Percentiles rank a stretch among this genome's conserved stretches.
Evolutionary conservation across 345 rosid species (phyloP).

Genomic region (Eucalyptus viminalis): DNA sequence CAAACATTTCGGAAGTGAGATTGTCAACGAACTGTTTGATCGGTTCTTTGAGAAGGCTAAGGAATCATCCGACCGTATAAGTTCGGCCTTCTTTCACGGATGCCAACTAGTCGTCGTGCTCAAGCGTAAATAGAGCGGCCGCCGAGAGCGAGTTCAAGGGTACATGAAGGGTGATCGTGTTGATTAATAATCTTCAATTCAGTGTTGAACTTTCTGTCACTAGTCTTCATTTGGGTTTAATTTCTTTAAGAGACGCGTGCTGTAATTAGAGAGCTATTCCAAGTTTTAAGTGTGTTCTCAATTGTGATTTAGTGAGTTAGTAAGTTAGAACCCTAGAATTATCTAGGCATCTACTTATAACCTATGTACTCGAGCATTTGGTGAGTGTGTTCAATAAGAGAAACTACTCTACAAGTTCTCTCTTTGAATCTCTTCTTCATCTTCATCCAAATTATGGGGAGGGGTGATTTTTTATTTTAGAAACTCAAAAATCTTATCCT

Average conservation of each 20-base stretch:
- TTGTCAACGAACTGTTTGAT: conserved; percentile 2
- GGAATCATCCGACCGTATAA: not conserved
- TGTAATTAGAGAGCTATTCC: not conserved
- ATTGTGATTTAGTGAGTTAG: not conserved
- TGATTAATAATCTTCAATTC: not conserved
- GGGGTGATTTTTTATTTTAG: not conserved
- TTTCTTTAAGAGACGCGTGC: not conserved
- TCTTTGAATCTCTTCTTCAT: not conserved
- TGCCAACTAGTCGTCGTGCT: not conserved
- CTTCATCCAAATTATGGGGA: not conserved
- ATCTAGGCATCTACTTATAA: not conserved
- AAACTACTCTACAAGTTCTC: not conserved
- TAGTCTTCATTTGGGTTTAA: not conserved
- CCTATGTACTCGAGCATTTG: not conserved
- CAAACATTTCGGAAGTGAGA: conserved; percentile 7
- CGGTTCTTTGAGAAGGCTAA: not conserved
- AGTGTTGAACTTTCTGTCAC: not conserved
- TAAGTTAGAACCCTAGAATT: not conserved
- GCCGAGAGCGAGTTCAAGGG: not conserved
- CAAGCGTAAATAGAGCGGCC: not conserved
- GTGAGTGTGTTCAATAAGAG: not conserved
- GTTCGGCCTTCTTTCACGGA: not conserved
- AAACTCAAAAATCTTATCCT: not conserved
- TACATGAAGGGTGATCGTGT: not conserved
- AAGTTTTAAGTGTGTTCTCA: not conserved